Conservation (phyloP, 495 filamentous ascomycete genomes). For the Penicillium maclennaniae region DNA sequence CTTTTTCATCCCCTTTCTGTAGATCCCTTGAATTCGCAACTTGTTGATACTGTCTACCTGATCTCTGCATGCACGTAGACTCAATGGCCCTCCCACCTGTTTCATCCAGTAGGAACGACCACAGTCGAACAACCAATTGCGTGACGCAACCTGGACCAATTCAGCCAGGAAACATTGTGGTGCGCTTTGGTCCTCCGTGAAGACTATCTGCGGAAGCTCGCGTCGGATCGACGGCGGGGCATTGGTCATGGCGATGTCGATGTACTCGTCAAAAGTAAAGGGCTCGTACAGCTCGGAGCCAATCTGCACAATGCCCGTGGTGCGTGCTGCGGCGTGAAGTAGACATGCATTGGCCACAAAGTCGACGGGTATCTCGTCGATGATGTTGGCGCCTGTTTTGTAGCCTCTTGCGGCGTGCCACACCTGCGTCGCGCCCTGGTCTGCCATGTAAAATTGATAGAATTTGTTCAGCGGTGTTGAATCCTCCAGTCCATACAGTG, state of each 20-base stretch:
- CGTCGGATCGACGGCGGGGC: slow-evolving; percentile 19
- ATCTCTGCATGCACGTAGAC: slow-evolving; percentile 23
- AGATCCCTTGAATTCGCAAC: slow-evolving; percentile 22
- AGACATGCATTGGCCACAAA: slow-evolving; percentile 40
- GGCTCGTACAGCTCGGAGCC: slow-evolving; percentile 31
- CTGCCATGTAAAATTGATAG: slow-evolving; percentile 26
- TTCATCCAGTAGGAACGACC: slow-evolving; percentile 37
- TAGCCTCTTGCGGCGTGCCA: slow-evolving; percentile 35
- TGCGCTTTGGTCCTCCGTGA: slow-evolving; percentile 25
- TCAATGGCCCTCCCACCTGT: slow-evolving; percentile 31
- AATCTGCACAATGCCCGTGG: slow-evolving; percentile 33
- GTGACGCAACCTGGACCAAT: slow-evolving; percentile 30
- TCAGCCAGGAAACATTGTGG: slow-evolving; percentile 35
- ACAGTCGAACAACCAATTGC: slow-evolving; percentile 39
- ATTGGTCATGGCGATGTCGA: slow-evolving; percentile 18
- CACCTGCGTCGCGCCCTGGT: slow-evolving; percentile 25
- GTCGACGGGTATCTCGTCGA: slow-evolving; percentile 42
- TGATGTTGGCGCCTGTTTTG: slow-evolving; percentile 28
- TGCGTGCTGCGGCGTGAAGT: slow-evolving; percentile 32
- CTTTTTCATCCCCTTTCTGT: slow-evolving; percentile 12
- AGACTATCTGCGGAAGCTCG: slow-evolving; percentile 25
- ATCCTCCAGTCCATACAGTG: slow-evolving; percentile 34
- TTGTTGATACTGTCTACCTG: slow-evolving; percentile 27
- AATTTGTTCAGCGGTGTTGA: slow-evolving; percentile 37
- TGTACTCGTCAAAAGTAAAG: slow-evolving; percentile 28